Conservation (phyloP, 805 yeast genomes). For the Metschnikowia continentalis region DNA sequence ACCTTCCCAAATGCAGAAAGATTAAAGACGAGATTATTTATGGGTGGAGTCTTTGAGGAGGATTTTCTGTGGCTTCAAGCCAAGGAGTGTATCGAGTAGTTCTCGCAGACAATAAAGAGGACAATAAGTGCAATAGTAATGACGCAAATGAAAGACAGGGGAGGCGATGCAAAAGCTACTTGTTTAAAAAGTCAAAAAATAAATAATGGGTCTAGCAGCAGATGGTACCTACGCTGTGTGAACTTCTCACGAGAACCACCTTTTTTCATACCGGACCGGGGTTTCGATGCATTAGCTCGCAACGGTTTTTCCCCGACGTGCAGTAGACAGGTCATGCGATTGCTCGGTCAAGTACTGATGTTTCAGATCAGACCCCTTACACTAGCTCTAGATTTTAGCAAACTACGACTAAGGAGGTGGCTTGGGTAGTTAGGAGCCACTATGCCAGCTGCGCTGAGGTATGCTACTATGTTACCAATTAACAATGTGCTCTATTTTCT, state of each 20-base stretch:
- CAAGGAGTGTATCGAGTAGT: not conserved
- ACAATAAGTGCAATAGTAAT: not conserved
- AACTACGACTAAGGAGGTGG: not conserved
- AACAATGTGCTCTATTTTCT: not conserved
- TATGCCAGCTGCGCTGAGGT: not conserved
- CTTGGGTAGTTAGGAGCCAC: too few species aligned
- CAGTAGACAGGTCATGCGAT: not conserved
- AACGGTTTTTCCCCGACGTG: constrained; percentile 4
- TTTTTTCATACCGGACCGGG: not conserved
- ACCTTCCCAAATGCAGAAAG: not conserved
- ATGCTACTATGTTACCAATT: not conserved
- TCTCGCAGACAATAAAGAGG: not conserved
- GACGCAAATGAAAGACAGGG: not conserved
- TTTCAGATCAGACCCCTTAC: not conserved
- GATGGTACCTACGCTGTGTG: not conserved
- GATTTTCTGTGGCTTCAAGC: not conserved
- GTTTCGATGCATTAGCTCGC: constrained; percentile 5
- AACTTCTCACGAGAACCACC: not conserved
- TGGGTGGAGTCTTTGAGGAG: not conserved
- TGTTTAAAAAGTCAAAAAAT: not conserved
- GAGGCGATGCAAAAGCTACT: not conserved
- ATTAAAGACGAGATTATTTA: not conserved
- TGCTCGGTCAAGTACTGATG: not conserved
- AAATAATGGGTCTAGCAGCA: not conserved
- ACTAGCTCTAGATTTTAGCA: not conserved